Percentiles rank a stretch among this genome's conserved stretches.
These are phyloP conservation scores for Phialemonium atrogriseum DNA, from an alignment of 2,329 filamentous ascomycete species.

Conservation along the genomic window DNA sequence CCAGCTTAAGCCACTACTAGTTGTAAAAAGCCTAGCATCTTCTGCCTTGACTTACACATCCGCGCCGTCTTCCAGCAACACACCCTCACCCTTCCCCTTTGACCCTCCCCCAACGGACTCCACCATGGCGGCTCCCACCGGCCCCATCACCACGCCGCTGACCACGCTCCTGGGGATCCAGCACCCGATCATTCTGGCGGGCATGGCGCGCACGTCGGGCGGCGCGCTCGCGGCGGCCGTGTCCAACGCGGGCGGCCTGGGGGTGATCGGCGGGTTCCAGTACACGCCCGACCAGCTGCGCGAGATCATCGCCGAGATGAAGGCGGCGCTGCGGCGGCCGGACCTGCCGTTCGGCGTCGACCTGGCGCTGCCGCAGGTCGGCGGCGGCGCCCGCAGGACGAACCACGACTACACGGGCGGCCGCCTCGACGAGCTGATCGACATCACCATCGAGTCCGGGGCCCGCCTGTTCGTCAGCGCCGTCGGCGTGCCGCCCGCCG, in stretches of 20 bases:
- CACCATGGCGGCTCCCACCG: conserved; percentile 29
- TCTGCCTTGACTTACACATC: no score
- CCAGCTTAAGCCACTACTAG: no score
- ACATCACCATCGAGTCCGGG: conserved; percentile 77
- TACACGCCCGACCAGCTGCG: conserved; percentile 70
- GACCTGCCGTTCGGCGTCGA: conserved; percentile 83
- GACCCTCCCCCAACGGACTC: conserved; percentile 8
- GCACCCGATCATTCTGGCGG: conserved; percentile 85
- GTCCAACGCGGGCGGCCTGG: conserved; percentile 79
- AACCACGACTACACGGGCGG: conserved; percentile 95
- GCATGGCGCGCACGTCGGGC: conserved; percentile 83
- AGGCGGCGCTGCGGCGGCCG: conserved; percentile 58
- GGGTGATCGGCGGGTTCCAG: conserved; percentile 63
- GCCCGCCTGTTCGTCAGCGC: conserved; percentile 80
- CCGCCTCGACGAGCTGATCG: conserved; percentile 78
- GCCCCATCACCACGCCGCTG: conserved; percentile 66
- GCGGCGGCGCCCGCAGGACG: conserved; percentile 74
- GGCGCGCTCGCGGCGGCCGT: conserved; percentile 75
- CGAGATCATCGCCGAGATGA: conserved; percentile 78
- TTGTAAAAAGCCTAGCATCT: no score
- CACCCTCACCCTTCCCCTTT: background rate
- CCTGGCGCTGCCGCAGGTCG: conserved; percentile 82
- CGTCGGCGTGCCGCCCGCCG: conserved; percentile 73
- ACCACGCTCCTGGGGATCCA: conserved; percentile 72
- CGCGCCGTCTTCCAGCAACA: background rate